A percentile compares a stretch with the other conserved stretches of the same genome.
Evolutionary conservation across 257 asterid species (phyloP).

Genomic region (Prunella vulgaris): DNA sequence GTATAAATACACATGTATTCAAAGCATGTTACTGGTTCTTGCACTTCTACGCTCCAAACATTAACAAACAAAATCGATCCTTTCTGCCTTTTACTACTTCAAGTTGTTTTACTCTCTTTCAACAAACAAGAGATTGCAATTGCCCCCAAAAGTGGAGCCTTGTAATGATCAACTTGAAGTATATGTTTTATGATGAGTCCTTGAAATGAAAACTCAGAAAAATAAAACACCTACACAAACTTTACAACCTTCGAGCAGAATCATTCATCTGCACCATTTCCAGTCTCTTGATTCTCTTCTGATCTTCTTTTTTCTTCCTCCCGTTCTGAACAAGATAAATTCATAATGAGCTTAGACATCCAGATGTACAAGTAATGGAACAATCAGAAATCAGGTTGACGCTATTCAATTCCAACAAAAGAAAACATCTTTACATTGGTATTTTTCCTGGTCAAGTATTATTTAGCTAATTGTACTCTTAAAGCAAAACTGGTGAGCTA

Average conservation of each 20-base stretch:
- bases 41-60: no score
- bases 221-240: not conserved
- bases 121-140: not conserved
- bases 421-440: not conserved
- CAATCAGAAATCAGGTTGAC: slow-evolving; percentile 1
- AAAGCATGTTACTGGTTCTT: no score
- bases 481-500: not conserved
- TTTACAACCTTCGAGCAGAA: not conserved
- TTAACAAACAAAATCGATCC: no score
- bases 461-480: not conserved
- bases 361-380: not conserved
- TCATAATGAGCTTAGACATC: not conserved
- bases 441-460: not conserved
- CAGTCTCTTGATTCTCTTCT: slow-evolving; percentile 21
- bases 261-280: slow-evolving; percentile 38
- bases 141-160: slow-evolving; percentile 5
- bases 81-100: not conserved
- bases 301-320: slow-evolving; percentile 46
- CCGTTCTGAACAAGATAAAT: slow-evolving; percentile 34
- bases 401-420: not conserved
- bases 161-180: not conserved
- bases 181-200: not conserved
- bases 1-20: not conserved
- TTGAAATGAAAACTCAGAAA: not conserved
- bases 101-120: not conserved